Percentiles rank a stretch among this genome's conserved stretches.
Conservation (phyloP, 2,329 filamentous ascomycete genomes). For the Colletotrichum sp. region DNA sequence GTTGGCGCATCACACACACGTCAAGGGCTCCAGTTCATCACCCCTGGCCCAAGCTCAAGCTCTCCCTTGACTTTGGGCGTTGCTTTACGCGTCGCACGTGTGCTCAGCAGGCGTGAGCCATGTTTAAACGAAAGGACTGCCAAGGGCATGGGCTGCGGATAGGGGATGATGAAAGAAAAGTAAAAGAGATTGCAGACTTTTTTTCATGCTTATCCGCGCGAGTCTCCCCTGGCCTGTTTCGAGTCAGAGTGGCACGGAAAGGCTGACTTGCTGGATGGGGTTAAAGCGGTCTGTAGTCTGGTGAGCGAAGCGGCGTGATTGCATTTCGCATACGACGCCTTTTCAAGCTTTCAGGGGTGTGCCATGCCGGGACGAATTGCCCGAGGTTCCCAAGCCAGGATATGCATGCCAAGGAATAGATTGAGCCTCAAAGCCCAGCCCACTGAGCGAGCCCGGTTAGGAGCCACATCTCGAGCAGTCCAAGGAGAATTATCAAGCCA, state of each 20-base stretch:
- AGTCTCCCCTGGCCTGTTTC: slow-evolving; percentile 1
- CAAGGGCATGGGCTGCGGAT: slow-evolving; percentile 1
- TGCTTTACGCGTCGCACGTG: neutral
- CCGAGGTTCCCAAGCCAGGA: neutral
- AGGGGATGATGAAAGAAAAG: neutral
- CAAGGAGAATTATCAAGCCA: neutral
- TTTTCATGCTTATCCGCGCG: neutral
- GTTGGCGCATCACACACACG: neutral
- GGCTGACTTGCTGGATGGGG: neutral
- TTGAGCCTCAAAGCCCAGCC: slow-evolving; percentile 13
- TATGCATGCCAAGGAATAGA: slow-evolving; percentile 7
- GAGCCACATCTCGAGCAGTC: neutral
- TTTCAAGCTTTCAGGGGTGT: neutral
- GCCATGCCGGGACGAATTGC: neutral
- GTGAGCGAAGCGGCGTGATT: neutral
- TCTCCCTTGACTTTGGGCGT: neutral
- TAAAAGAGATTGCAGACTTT: neutral
- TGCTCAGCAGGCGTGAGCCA: neutral
- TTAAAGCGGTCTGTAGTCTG: neutral
- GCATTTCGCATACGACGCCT: neutral
- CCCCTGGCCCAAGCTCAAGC: neutral
- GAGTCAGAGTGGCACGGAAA: neutral
- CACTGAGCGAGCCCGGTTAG: neutral
- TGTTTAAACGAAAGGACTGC: neutral
- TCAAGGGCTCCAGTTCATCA: neutral